Conservation (phyloP, 2,329 filamentous ascomycete genomes). For the Allantophomopsis lycopodina region DNA sequence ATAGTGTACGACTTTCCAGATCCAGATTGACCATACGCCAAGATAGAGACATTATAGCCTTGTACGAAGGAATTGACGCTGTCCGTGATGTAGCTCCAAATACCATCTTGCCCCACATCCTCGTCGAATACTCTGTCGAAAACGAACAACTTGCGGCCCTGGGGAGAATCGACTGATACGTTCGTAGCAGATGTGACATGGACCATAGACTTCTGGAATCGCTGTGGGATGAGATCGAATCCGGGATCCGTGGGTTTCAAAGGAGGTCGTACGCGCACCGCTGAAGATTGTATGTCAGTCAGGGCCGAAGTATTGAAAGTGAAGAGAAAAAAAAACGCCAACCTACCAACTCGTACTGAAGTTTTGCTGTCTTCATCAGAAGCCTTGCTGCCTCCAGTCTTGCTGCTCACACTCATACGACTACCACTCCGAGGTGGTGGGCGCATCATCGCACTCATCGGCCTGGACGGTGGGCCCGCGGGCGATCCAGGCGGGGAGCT, state of each 20-base stretch:
- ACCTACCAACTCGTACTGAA: conserved; percentile 91
- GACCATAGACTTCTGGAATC: conserved; percentile 87
- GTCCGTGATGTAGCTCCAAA: conserved; percentile 90
- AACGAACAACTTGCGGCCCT: conserved; percentile 88
- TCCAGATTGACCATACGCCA: conserved; percentile 95
- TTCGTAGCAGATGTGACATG: conserved; percentile 79
- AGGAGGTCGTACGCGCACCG: conserved; percentile 83
- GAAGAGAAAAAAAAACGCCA: neutral
- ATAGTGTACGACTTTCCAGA: conserved; percentile 98
- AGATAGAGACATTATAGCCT: conserved; percentile 94
- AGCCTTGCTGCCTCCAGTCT: conserved; percentile 61
- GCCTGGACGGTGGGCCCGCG: conserved; percentile 43
- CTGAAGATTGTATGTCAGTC: conserved; percentile 29
- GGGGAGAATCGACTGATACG: conserved; percentile 77
- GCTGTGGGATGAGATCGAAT: conserved; percentile 87
- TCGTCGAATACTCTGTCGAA: conserved; percentile 91
- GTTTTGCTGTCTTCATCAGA: conserved; percentile 87
- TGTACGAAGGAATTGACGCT: conserved; percentile 83
- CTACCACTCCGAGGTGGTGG: conserved; percentile 60
- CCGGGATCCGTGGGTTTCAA: conserved; percentile 75
- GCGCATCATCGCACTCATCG: conserved; percentile 70
- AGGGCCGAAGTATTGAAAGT: neutral
- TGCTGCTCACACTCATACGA: conserved; percentile 74
- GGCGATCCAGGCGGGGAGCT: conserved; percentile 59
- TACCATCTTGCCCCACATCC: conserved; percentile 70